Conservation (phyloP, 352 stramenopile genomes). For the Phytopythium aichiense region DNA sequence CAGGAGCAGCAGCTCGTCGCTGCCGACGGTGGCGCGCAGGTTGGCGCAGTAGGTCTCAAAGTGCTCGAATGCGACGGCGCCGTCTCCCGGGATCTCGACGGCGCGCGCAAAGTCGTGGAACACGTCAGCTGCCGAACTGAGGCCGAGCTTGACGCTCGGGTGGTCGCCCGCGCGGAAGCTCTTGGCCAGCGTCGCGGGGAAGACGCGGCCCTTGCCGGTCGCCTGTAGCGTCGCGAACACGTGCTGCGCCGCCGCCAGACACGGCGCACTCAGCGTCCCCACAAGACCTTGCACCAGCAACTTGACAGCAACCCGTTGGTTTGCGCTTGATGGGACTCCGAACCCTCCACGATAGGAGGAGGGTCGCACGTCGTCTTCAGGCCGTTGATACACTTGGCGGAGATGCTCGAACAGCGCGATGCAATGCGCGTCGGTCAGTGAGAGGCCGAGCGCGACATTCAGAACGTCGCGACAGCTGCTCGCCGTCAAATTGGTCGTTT, state of each 20-base stretch:
- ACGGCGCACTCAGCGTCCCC: slow-evolving; percentile 30
- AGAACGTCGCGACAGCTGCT: slow-evolving; percentile 37
- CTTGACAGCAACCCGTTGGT: slow-evolving; percentile 27
- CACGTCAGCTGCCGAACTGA: slow-evolving; percentile 24
- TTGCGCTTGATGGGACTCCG: slow-evolving; percentile 3
- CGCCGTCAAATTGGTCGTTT: slow-evolving; percentile 43
- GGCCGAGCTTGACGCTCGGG: slow-evolving; percentile 52
- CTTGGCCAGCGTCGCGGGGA: slow-evolving; percentile 49
- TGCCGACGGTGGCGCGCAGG: slow-evolving; percentile 43
- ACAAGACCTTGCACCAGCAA: slow-evolving; percentile 38
- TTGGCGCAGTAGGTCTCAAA: slow-evolving; percentile 64
- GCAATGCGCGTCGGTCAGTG: slow-evolving; percentile 41
- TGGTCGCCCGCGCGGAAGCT: slow-evolving; percentile 60
- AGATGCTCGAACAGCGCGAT: slow-evolving; percentile 47
- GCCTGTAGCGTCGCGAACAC: slow-evolving; percentile 48
- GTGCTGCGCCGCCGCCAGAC: slow-evolving; percentile 24
- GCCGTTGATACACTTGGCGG: slow-evolving; percentile 15
- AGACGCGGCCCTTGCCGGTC: slow-evolving; percentile 51
- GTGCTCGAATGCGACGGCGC: slow-evolving; percentile 47
- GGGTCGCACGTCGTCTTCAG: slow-evolving; percentile 8
- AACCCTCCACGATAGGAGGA: not conserved
- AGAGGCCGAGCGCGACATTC: slow-evolving; percentile 28
- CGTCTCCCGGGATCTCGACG: slow-evolving; percentile 57
- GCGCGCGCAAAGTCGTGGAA: slow-evolving; percentile 73
- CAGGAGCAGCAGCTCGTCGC: slow-evolving; percentile 52